Percentiles rank a stretch among this genome's conserved stretches.
These are phyloP conservation scores for Coemansia sp. DNA, from an alignment of 192 early-diverging fungal species.

Conservation along the genomic window DNA sequence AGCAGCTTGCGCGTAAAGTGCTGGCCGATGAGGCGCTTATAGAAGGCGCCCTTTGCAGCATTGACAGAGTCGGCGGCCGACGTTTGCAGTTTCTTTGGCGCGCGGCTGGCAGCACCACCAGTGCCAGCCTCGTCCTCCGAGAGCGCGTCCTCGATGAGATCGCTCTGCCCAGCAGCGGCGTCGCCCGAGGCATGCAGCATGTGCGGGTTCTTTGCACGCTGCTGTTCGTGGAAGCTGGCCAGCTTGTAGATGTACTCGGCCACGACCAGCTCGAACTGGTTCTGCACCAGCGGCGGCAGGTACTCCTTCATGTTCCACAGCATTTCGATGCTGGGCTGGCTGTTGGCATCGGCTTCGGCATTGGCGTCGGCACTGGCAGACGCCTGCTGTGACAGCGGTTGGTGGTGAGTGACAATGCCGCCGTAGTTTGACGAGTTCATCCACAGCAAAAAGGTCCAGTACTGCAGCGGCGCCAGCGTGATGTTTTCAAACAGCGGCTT, in stretches of 20 bases:
- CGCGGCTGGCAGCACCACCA: no score
- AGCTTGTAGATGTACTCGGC: slow-evolving; percentile 70
- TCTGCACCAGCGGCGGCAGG: slow-evolving; percentile 70
- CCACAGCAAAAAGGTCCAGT: slow-evolving; percentile 85
- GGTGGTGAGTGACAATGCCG: slow-evolving; percentile 29
- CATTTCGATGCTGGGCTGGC: slow-evolving; percentile 59
- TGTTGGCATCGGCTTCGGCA: slow-evolving; percentile 8
- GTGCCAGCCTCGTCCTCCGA: slow-evolving; percentile 4
- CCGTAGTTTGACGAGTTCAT: slow-evolving; percentile 90
- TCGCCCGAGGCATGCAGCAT: not conserved
- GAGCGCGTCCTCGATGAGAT: slow-evolving; percentile 27
- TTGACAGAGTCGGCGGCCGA: not conserved
- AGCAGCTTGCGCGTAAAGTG: slow-evolving; percentile 64
- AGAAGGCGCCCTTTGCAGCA: slow-evolving; percentile 34
- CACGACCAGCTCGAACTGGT: slow-evolving; percentile 63
- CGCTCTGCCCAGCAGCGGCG: slow-evolving; percentile 20
- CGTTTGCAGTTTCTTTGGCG: not conserved
- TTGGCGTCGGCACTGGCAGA: not conserved
- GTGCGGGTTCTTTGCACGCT: slow-evolving; percentile 26
- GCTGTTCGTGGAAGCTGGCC: slow-evolving; percentile 50
- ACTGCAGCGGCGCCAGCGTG: slow-evolving; percentile 62
- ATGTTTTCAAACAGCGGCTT: slow-evolving; percentile 76
- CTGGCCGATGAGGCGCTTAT: slow-evolving; percentile 53
- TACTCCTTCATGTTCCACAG: slow-evolving; percentile 90
- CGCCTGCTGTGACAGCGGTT: slow-evolving; percentile 8